Base-by-base conservation (phyloP, 176 grass and related monocot species). In the Ananas comosus region DNA sequence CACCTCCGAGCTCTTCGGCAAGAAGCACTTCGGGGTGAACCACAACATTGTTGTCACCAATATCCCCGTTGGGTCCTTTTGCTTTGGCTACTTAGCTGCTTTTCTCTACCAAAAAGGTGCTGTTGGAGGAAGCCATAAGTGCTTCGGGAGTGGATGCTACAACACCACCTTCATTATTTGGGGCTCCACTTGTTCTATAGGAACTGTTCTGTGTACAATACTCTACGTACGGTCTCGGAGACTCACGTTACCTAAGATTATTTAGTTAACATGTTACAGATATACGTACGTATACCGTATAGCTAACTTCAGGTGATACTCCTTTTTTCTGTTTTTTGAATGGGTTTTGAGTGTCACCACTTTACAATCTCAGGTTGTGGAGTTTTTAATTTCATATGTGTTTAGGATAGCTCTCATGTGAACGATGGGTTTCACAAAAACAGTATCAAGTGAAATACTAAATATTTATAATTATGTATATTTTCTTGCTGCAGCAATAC, bases 1-100 rank as follows among this genome's bases (percentile, higher is more conserved):
- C 51, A 93, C 94, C 28, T 66, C 82, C 8, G 94, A 99, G 79
- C 85, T 99, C 17, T 99, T 99, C 82, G 94, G 94, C 13, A 82
- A 50, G 42, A 88, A 93, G 51, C 19, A 93, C 81, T 99, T 99
- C 66, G 87, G 89, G 4, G 82, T 99, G 51, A 99, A 99, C 83
- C 94, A 99, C 87, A 99, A 99, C 84, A 84, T 99, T 53, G 63
- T 99, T 18, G 94, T 99, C 27, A 64, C 78, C 58, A 99, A 99
- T 70, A 93, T 99, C 72, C 94, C 94, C 1, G 61, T 91, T 0
- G 94, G 94, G 0, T 93, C 94, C 28, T 86, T 99, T 53, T 83
- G 90, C 80, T 99, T 99, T 80, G 94, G 94, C 27, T 99, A 93
- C 80, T 70, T 93, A 16, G 75, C 94, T 49, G 94, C 82, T 9